phyloP scores from a whole-genome alignment of 164 flowering plant species.

The Chimonanthus salicifolius region DNA sequence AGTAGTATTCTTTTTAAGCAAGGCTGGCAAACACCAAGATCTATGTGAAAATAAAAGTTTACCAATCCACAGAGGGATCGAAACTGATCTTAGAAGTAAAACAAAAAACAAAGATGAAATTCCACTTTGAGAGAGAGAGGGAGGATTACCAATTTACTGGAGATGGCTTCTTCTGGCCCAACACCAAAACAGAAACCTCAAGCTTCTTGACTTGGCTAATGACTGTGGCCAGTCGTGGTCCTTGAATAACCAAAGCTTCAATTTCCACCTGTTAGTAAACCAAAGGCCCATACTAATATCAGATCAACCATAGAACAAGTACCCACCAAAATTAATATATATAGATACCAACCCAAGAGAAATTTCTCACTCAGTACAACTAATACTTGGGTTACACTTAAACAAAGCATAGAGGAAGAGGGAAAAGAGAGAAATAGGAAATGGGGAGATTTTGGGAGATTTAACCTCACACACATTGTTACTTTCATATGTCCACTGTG shows the following conservation, averaged over 20 bases:
- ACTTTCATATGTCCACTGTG: not conserved
- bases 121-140: not conserved
- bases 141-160: conserved; percentile 46
- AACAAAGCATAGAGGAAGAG: not conserved
- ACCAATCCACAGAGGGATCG: not conserved
- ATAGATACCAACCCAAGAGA: not conserved
- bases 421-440: not conserved
- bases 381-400: not conserved
- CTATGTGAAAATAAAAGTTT: not conserved
- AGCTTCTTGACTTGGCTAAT: conserved; percentile 94
- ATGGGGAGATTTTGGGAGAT: not conserved
- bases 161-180: conserved; percentile 72
- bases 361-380: too few species aligned
- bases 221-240: conserved; percentile 66
- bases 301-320: not conserved
- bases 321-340: not conserved
- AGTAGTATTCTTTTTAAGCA: too few species aligned
- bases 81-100: too few species aligned
- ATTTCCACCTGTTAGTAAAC: conserved; percentile 58
- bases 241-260: conserved; percentile 76
- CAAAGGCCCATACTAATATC: not conserved
- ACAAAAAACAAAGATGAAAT: not conserved
- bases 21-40: not conserved
- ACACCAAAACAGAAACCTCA: conserved; percentile 72
- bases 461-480: not conserved